phyloP scores from a whole-genome alignment of 805 yeast genomes.

The Candida michaelii region DNA sequence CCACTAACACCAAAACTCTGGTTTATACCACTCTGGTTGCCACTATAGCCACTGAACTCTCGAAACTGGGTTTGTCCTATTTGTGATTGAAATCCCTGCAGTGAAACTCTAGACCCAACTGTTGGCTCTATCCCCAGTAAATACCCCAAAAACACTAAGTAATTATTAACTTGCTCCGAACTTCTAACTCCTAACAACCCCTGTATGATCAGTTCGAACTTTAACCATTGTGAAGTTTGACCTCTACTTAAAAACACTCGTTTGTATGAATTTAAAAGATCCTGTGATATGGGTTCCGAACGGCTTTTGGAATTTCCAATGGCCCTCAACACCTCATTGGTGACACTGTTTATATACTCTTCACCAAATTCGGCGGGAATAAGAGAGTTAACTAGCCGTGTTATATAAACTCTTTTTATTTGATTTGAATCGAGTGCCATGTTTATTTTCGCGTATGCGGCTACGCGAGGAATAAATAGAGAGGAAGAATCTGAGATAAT shows the following conservation, averaged over 20 bases:
- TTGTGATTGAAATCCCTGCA: neutral
- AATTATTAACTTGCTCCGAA: conserved; percentile 32
- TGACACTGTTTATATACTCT: conserved; percentile 31
- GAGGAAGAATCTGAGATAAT: no score
- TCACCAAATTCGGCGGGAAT: conserved; percentile 39
- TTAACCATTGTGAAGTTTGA: conserved; percentile 28
- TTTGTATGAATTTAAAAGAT: conserved; percentile 1
- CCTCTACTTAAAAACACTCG: conserved; percentile 11
- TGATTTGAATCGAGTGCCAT: conserved; percentile 21
- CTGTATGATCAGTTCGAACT: conserved; percentile 32
- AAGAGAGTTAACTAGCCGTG: conserved; percentile 34
- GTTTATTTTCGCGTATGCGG: conserved; percentile 9
- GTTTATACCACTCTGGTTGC: neutral
- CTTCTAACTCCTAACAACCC: conserved; percentile 26
- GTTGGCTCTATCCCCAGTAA: conserved; percentile 11
- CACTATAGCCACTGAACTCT: no score
- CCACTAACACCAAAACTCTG: no score
- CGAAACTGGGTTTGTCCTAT: neutral
- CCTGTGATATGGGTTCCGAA: neutral
- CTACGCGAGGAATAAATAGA: no score
- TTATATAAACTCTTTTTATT: conserved; percentile 31
- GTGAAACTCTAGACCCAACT: neutral
- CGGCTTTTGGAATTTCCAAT: neutral
- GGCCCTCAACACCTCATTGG: conserved; percentile 25
- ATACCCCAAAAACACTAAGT: conserved; percentile 32